Conservation (phyloP, 192 early-diverging fungal species). For the Gryganskiella cystojenkinii region DNA sequence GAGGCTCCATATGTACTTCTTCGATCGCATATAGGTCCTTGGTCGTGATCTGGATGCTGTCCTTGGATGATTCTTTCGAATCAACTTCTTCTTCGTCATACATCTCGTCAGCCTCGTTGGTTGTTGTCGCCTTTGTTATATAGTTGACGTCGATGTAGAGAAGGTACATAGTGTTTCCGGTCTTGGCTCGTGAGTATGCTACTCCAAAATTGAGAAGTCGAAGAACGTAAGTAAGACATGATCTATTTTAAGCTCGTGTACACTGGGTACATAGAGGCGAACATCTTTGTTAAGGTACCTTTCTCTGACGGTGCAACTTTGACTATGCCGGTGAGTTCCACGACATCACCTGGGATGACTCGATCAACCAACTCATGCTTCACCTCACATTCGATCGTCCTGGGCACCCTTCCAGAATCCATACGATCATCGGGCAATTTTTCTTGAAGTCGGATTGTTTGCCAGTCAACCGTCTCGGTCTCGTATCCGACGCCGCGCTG, state of each 20-base stretch:
- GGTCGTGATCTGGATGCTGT: slow-evolving; percentile 73
- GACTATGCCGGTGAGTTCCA: slow-evolving; percentile 78
- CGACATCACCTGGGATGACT: slow-evolving; percentile 86
- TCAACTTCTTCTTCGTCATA: slow-evolving; percentile 24
- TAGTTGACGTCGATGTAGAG: slow-evolving; percentile 79
- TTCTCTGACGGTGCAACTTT: slow-evolving; percentile 79
- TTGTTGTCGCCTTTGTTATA: slow-evolving; percentile 66
- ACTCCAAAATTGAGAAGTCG: not conserved
- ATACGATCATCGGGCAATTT: slow-evolving; percentile 77
- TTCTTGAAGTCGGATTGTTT: slow-evolving; percentile 83
- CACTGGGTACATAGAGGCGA: no score
- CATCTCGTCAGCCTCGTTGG: slow-evolving; percentile 43
- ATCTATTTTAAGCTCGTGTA: no score
- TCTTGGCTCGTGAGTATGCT: slow-evolving; percentile 47
- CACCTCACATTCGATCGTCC: slow-evolving; percentile 83
- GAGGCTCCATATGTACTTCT: slow-evolving; percentile 66
- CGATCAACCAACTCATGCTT: slow-evolving; percentile 79
- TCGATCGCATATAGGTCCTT: slow-evolving; percentile 81
- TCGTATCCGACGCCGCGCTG: slow-evolving; percentile 58
- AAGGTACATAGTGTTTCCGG: slow-evolving; percentile 75
- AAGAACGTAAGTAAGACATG: not conserved
- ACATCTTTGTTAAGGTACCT: no score
- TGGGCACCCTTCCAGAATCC: slow-evolving; percentile 77
- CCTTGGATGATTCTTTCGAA: slow-evolving; percentile 50
- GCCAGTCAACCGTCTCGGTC: slow-evolving; percentile 78